Conservation (phyloP, 129 eudicot species). For the Helichrysum umbraculigerum region DNA sequence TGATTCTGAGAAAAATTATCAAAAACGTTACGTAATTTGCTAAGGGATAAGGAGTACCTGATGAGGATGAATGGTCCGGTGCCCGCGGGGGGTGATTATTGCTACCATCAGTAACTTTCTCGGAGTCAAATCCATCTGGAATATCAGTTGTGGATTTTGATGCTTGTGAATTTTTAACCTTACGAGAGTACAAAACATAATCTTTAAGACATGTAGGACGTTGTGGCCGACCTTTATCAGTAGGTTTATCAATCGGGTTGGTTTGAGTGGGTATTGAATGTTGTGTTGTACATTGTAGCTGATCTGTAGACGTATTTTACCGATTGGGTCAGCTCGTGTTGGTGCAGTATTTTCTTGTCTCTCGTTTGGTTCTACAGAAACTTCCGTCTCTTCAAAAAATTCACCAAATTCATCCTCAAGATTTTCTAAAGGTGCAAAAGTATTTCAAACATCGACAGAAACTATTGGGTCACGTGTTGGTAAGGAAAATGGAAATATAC, state of each 20-base stretch:
- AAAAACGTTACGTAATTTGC: not conserved
- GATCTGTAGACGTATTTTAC: not conserved
- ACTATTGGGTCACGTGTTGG: not conserved
- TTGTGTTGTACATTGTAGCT: not conserved
- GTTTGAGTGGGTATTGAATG: not conserved
- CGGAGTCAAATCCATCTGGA: not conserved
- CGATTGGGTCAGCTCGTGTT: not conserved
- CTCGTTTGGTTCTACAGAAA: not conserved
- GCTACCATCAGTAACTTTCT: not conserved
- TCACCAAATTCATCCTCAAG: not conserved
- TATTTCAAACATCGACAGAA: no score
- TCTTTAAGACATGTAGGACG: not conserved
- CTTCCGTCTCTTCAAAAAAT: not conserved
- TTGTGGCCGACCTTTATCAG: no score
- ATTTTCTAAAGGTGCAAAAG: not conserved
- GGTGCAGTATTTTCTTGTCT: not conserved
- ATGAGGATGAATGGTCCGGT: not conserved
- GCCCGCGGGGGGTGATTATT: not conserved
- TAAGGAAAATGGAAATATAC: not conserved
- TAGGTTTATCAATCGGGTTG: no score
- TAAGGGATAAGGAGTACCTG: not conserved
- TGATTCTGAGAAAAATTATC: conserved; percentile 1
- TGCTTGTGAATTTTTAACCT: not conserved
- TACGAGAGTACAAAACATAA: no score
- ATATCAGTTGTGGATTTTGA: not conserved